Percentiles rank a stretch among this genome's conserved stretches.
Evolutionary conservation across 495 filamentous ascomycete species (phyloP).

Genomic region (Aspergillus panamensis): DNA sequence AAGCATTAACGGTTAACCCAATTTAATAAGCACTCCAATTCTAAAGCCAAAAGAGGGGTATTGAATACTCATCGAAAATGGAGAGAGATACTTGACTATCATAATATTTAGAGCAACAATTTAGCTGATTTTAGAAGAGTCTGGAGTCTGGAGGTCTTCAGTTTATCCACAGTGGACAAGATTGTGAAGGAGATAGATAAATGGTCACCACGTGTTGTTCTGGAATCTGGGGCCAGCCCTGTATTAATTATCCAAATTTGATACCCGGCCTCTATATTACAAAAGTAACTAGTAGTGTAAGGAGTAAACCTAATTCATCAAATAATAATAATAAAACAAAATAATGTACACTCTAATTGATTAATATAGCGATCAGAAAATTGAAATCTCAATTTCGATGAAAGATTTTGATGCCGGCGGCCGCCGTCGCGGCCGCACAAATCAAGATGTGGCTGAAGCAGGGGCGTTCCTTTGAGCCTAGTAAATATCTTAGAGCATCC

Average conservation of each 20-base stretch:
- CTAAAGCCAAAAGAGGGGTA: too few relatives aligned
- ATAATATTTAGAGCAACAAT: too few relatives aligned
- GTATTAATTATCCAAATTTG: neutral
- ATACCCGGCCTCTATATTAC: neutral
- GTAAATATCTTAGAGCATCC: too few relatives aligned
- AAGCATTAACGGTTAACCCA: neutral
- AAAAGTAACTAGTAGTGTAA: too few relatives aligned
- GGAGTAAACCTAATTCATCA: too few relatives aligned
- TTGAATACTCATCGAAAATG: too few relatives aligned
- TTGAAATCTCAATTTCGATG: neutral
- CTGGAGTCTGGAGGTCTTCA: neutral
- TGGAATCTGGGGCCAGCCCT: neutral
- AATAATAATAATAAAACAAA: too few relatives aligned
- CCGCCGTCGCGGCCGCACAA: neutral
- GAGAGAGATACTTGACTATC: too few relatives aligned
- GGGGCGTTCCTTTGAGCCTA: neutral
- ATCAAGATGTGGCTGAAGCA: neutral
- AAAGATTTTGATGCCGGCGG: neutral
- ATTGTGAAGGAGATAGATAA: too few relatives aligned
- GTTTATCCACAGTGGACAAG: neutral
- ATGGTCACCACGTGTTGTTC: neutral
- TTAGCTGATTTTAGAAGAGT: neutral
- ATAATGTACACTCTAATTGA: too few relatives aligned
- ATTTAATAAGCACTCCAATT: neutral
- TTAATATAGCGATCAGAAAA: too few relatives aligned